These are phyloP conservation scores for Aspergillus felis DNA, from an alignment of 2,329 filamentous ascomycete species.

Conservation along the genomic window DNA sequence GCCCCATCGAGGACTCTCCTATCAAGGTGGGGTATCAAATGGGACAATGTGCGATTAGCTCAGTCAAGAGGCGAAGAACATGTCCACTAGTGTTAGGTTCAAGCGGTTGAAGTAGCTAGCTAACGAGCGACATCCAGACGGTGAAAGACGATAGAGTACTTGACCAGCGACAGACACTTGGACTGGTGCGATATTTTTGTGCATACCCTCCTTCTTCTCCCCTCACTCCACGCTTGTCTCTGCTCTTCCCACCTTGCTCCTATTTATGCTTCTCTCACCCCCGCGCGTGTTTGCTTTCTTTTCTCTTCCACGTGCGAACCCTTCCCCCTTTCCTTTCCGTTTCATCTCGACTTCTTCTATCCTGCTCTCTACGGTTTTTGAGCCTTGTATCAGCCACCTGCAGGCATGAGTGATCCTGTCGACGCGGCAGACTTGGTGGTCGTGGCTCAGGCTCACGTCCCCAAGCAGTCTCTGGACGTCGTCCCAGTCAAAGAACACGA, in stretches of 20 bases:
- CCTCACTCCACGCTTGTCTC: not conserved
- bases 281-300: not conserved
- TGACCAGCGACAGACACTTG: not conserved
- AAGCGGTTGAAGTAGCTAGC: not conserved
- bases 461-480: slow-evolving; percentile 1
- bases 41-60: not conserved
- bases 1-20: not conserved
- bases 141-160: not conserved
- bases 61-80: not conserved
- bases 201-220: not conserved
- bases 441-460: slow-evolving; percentile 6
- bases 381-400: not conserved
- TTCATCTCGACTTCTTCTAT: not conserved
- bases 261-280: not conserved
- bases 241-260: not conserved
- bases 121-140: not conserved
- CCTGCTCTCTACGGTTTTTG: not conserved
- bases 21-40: not conserved
- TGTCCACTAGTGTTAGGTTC: not conserved
- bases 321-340: not conserved
- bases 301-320: not conserved
- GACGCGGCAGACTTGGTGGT: slow-evolving; percentile 2
- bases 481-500: slow-evolving; percentile 4
- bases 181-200: not conserved
- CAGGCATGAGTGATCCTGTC: slow-evolving; percentile 9